phyloP scores from a whole-genome alignment of 768 basidiomycete species.

The Austroboletus eburneus region DNA sequence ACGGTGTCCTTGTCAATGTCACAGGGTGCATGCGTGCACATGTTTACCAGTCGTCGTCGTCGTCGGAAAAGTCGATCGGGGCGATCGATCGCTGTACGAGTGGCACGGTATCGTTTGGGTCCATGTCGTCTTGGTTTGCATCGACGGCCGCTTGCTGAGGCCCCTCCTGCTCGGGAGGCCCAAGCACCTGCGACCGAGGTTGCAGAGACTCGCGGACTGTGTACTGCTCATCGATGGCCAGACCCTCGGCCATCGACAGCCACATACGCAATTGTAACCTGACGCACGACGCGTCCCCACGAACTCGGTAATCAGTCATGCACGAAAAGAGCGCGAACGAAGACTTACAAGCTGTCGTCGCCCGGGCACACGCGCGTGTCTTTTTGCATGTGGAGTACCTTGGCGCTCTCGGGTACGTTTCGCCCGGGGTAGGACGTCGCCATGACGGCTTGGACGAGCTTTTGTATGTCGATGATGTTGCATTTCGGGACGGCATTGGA shows the following conservation, averaged over 20 bases:
- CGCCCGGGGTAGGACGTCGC: slow-evolving; percentile 20
- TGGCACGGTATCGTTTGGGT: slow-evolving; percentile 11
- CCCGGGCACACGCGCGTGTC: slow-evolving; percentile 44
- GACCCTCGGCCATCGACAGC: slow-evolving; percentile 43
- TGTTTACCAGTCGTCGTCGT: slow-evolving; percentile 27
- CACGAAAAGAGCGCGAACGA: background rate
- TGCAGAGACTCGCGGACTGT: too few relatives aligned
- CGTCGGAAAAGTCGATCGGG: slow-evolving; percentile 24
- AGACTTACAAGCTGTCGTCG: slow-evolving; percentile 47
- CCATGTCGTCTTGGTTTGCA: slow-evolving; percentile 9
- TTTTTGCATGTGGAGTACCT: slow-evolving; percentile 29
- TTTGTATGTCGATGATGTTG: slow-evolving; percentile 39
- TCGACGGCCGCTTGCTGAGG: slow-evolving; percentile 6
- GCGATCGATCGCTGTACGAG: slow-evolving; percentile 5
- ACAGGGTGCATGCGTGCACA: too few relatives aligned
- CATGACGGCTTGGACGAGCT: slow-evolving; percentile 40
- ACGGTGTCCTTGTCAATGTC: too few relatives aligned
- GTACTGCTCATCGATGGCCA: slow-evolving; percentile 45
- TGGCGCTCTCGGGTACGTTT: slow-evolving; percentile 31
- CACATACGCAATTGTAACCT: slow-evolving; percentile 44
- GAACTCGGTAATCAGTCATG: too few relatives aligned
- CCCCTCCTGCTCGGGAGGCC: slow-evolving; percentile 2
- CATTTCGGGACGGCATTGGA: slow-evolving; percentile 20
- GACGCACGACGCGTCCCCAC: too few relatives aligned
- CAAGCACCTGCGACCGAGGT: slow-evolving; percentile 12